These are phyloP conservation scores for Microbotryomycetes sp. DNA, from an alignment of 1,284 basidiomycete genomes.

Conservation along the genomic window DNA sequence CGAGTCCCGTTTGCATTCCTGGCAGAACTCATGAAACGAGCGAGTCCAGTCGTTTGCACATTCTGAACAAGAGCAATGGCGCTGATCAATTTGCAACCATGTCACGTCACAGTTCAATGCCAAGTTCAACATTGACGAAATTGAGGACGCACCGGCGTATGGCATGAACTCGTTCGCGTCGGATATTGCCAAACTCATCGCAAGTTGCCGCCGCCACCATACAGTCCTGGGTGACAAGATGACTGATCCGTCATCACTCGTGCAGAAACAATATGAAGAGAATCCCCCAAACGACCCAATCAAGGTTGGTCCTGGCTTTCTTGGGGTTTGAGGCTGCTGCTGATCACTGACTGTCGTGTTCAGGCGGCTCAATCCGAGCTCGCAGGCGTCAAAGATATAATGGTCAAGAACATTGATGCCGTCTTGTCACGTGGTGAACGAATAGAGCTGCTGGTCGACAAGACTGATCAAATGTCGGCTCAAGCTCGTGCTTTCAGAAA, in stretches of 20 bases:
- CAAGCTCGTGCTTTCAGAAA: constrained; percentile 94
- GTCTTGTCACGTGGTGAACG: constrained; percentile 79
- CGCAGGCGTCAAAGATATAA: constrained; percentile 68
- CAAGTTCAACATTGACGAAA: constrained; percentile 43
- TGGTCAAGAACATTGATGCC: constrained; percentile 43
- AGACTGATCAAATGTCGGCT: constrained; percentile 90
- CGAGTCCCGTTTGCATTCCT: constrained; percentile 93
- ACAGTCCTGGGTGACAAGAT: too few relatives aligned
- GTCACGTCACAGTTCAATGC: constrained; percentile 52
- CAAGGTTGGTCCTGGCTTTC: too few relatives aligned
- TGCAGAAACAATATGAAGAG: constrained; percentile 66
- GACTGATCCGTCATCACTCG: too few relatives aligned
- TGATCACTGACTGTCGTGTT: not conserved
- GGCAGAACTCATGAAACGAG: constrained; percentile 70
- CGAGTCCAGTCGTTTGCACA: constrained; percentile 33
- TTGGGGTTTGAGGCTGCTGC: not conserved
- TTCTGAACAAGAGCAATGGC: not conserved
- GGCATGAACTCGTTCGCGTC: constrained; percentile 57
- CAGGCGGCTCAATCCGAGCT: constrained; percentile 83
- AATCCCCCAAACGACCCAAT: constrained; percentile 88
- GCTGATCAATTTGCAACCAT: not conserved
- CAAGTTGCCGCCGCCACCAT: too few relatives aligned
- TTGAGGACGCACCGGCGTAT: constrained; percentile 45
- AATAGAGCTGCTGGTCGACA: constrained; percentile 92
- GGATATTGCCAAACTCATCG: constrained; percentile 63